Evolutionary conservation across 108 stramenopile genomes (phyloP), one percentile per base, ranked within the genome.

Genomic region (Conticribra weissflogii): DNA sequence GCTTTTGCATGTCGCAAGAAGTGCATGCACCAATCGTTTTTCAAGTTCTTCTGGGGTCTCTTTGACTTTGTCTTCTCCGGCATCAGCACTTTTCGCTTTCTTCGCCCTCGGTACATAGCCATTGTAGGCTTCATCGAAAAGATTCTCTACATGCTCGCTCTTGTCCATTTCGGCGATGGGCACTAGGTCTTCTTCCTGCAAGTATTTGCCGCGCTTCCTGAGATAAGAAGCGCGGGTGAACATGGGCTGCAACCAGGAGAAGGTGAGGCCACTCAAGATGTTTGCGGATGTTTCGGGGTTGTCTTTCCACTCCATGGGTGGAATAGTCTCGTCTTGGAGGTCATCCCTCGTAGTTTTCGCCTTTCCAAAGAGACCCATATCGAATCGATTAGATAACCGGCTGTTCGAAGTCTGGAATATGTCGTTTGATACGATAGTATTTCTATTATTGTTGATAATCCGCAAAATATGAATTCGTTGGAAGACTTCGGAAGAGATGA

Each of bases 211-310:
- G 3, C 58, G 44, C 31, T 66, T 62, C 28, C 68, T 54, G 29
- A 91, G 68, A 23, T 55, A 56, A 4, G 81, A 47, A 1, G 90
- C 90, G 18, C 86, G 77, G 19, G 66, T 49, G 65, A 91, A 91
- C 58, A 91, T 81, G n/a, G 86, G 86, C 25, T 81, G 84, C 24
- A 70, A 56, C 90, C 90, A 91, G 12, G 72, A 48, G 67, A 85
- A 91, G 50, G 74, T 14, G 29, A 88, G 59, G 14, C 72, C 44
- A 23, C 71, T 84, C 2, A 83, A 48, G 30, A 88, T 44, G 62
- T 64, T 83, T 29, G 87, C 69, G 27, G 69, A 45, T 44, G 75
- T 79, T 66, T 91, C 90, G 0, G 87, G 87, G 17, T 78, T 65
- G 9, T 34, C 14, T 21, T 7, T 15, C 77, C 77, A 78, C 66